These are phyloP conservation scores for Senecio squalidus DNA, from an alignment of 140 eudicot genomes.

Conservation along the genomic window DNA sequence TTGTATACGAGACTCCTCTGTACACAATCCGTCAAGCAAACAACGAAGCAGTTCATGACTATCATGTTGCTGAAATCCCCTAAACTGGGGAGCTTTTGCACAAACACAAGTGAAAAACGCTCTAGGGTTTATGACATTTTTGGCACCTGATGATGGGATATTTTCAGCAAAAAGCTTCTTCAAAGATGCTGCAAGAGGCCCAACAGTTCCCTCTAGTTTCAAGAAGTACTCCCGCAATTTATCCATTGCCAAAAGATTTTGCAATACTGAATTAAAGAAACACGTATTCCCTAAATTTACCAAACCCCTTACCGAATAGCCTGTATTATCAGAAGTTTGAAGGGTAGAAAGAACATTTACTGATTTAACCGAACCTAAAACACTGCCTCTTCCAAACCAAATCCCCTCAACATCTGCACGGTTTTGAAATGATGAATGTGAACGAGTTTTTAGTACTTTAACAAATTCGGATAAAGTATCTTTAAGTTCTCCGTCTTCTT, in stretches of 20 bases:
- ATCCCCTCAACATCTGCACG: slow-evolving; percentile 58
- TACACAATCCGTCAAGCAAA: slow-evolving; percentile 81
- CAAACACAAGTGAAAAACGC: slow-evolving; percentile 65
- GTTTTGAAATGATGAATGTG: slow-evolving; percentile 25
- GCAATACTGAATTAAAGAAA: slow-evolving; percentile 83
- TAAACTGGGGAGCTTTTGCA: slow-evolving; percentile 81
- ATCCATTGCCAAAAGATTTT: slow-evolving; percentile 71
- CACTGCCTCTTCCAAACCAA: slow-evolving; percentile 74
- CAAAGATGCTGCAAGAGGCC: slow-evolving; percentile 62
- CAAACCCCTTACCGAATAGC: slow-evolving; percentile 62
- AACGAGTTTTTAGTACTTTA: slow-evolving; percentile 47
- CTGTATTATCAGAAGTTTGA: slow-evolving; percentile 20
- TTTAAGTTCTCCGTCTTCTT: slow-evolving; percentile 39
- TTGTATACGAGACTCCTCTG: slow-evolving; percentile 51
- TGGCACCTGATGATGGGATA: slow-evolving; percentile 31
- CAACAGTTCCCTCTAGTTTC: slow-evolving; percentile 46
- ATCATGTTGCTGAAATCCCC: slow-evolving; percentile 91
- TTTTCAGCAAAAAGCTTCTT: slow-evolving; percentile 63
- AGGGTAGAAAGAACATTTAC: slow-evolving; percentile 21
- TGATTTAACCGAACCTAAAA: slow-evolving; percentile 28
- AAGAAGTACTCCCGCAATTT: slow-evolving; percentile 44
- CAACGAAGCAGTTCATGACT: slow-evolving; percentile 94
- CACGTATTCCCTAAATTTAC: slow-evolving; percentile 85
- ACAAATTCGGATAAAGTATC: slow-evolving; percentile 49
- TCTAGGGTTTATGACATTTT: slow-evolving; percentile 57